Conservation (phyloP, 768 basidiomycete species). For the Collybiopsis confluens region DNA sequence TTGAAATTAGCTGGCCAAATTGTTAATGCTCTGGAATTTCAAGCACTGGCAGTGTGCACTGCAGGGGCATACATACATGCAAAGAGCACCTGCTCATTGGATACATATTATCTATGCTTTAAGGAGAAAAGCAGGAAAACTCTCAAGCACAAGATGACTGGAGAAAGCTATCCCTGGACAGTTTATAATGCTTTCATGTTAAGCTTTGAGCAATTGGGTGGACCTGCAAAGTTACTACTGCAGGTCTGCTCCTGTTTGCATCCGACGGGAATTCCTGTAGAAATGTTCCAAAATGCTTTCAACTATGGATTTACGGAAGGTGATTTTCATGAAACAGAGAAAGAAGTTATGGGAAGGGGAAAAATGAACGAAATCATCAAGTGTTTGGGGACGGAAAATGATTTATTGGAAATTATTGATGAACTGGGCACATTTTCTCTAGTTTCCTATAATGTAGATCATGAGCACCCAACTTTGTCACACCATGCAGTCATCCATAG, state of each 20-base stretch:
- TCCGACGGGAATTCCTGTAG: not conserved
- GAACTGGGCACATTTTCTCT: not conserved
- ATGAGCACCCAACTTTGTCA: not conserved
- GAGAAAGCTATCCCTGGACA: not conserved
- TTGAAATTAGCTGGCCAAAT: not conserved
- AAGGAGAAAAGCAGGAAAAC: not conserved
- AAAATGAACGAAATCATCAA: too few species aligned
- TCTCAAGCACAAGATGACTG: not conserved
- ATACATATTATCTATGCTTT: not conserved
- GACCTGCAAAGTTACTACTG: not conserved
- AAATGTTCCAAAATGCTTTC: not conserved
- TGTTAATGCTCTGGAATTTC: not conserved
- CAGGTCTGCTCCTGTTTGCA: not conserved
- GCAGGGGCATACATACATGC: not conserved
- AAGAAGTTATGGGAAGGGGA: not conserved
- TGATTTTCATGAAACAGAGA: not conserved
- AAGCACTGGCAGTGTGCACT: not conserved
- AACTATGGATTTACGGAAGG: not conserved
- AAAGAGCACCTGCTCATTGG: not conserved
- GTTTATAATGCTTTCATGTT: not conserved
- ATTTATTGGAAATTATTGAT: not conserved
- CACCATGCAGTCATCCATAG: not conserved
- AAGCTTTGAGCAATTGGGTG: not conserved
- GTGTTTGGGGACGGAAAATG: not conserved
- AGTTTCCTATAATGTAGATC: not conserved